A percentile compares a stretch with the other conserved stretches of the same genome.
These are phyloP conservation scores for Beta vulgaris DNA, from an alignment of 148 eudicot genomes.

Conservation along the genomic window DNA sequence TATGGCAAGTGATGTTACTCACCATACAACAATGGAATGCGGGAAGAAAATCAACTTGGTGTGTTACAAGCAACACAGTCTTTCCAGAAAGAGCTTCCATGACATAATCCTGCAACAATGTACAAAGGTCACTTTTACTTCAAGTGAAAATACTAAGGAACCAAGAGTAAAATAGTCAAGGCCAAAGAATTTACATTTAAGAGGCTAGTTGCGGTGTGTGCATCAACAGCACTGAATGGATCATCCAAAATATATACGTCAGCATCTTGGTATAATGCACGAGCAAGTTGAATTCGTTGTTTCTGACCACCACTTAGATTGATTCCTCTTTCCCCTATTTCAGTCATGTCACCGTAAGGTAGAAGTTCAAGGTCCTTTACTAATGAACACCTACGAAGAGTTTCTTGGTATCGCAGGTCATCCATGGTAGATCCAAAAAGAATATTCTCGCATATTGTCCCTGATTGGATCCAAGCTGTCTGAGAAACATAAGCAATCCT, in stretches of 20 bases:
- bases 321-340: slow-evolving; percentile 93
- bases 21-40: slow-evolving; percentile 76
- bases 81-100: slow-evolving; percentile 81
- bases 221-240: slow-evolving; percentile 95
- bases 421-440: slow-evolving; percentile 67
- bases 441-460: slow-evolving; percentile 74
- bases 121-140: neutral
- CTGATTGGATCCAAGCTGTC: slow-evolving; percentile 94
- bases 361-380: slow-evolving; percentile 79
- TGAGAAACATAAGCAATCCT: slow-evolving; percentile 83
- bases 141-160: neutral
- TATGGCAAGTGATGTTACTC: too few relatives aligned
- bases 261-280: slow-evolving; percentile 82
- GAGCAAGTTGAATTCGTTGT: slow-evolving; percentile 91
- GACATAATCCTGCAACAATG: slow-evolving; percentile 66
- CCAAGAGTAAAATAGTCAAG: neutral
- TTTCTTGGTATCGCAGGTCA: slow-evolving; percentile 60
- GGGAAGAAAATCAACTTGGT: slow-evolving; percentile 96
- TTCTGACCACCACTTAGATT: slow-evolving; percentile 95
- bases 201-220: slow-evolving; percentile 83
- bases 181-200: slow-evolving; percentile 51
- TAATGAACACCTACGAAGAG: slow-evolving; percentile 67
- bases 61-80: slow-evolving; percentile 86
- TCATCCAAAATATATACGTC: slow-evolving; percentile 87
- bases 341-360: slow-evolving; percentile 83